Base-by-base conservation (phyloP, 129 eudicot genomes). In the Centaurea solstitialis region DNA sequence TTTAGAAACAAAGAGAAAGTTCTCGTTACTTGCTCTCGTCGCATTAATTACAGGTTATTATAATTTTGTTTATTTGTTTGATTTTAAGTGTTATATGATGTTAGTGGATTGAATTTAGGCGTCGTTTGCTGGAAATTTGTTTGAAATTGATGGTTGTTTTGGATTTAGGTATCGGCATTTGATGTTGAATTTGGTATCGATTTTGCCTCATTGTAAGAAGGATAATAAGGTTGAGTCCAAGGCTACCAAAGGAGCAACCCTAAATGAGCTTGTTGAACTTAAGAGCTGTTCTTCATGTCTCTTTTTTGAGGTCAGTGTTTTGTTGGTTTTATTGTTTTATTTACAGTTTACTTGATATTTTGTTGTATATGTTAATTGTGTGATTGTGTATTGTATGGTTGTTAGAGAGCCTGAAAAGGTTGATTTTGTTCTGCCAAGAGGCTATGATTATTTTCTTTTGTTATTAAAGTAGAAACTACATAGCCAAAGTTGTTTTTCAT, bases 251-350 rank as follows among this genome's bases (percentile, higher is more conserved):
- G 97, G 99, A 5, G 89, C 90, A 5, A 88, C 97, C 12, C 66
- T 94, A 72, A 94, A 92, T 82, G 99, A 94, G 89, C 93, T 94
- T 6, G 97, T 94, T 69, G 99, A 94, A 80, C 94, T 94, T 13
- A 94, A 81, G 85, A 89, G 88, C 81, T 94, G 99, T 85, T 94
- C 97, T 20, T 94, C 99, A 11, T 94, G 99, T 81, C 80, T 94
- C 76, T 94, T 94, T 73, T 94, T 94, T 67, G 99, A 94, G 99
- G 99, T 94, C 66, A 0, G 78, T 77, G 65, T 23, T 22, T 47
- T 47, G 1, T n/a, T 1, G 13, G 4, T 11, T 23, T 6, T 21
- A 40, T 64, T 1, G 45, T 21, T 18, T 38, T 20, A 23, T 41
- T n/a, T 22, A 33, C 40, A 57, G 2, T 7, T 57, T 45, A n/a